Conservation (phyloP, 2,329 filamentous ascomycete species). For the Periconia sp. region DNA sequence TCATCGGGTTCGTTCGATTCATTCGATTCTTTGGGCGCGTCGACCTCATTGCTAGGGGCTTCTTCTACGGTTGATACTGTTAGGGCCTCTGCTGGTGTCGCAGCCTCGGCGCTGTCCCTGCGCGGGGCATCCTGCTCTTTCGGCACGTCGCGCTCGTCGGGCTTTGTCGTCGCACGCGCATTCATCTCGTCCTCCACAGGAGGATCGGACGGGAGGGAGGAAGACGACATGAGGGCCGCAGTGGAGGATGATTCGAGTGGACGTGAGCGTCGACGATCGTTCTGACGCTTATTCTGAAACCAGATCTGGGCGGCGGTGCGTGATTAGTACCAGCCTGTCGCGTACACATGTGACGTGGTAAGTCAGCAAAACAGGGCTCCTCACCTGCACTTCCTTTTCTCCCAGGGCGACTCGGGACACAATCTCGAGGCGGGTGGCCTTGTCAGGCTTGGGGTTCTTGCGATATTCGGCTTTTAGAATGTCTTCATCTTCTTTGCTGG, state of each 20-base stretch:
- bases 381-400: constrained; percentile 95
- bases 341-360: constrained; percentile 31
- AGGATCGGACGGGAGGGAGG: constrained; percentile 40
- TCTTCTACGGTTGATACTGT: constrained; percentile 18
- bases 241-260: constrained; percentile 58
- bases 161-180: constrained; percentile 16
- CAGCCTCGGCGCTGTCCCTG: background rate
- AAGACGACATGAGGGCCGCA: constrained; percentile 39
- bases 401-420: constrained; percentile 83
- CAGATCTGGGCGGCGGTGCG: constrained; percentile 68
- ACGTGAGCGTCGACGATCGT: constrained; percentile 84
- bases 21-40: constrained; percentile 5
- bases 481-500: constrained; percentile 72
- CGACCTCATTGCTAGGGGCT: background rate
- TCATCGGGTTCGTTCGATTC: constrained; percentile 6
- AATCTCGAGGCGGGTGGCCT: constrained; percentile 79
- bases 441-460: constrained; percentile 87
- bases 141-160: constrained; percentile 20
- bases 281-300: constrained; percentile 96
- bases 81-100: constrained; percentile 14
- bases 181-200: constrained; percentile 28
- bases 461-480: constrained; percentile 85
- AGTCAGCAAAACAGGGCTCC: constrained; percentile 33
- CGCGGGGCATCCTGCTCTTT: constrained; percentile 7
- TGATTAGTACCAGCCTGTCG: constrained; percentile 27